These are phyloP conservation scores for Podospora fimiseda DNA, from an alignment of 495 filamentous ascomycete species.

Conservation along the genomic window DNA sequence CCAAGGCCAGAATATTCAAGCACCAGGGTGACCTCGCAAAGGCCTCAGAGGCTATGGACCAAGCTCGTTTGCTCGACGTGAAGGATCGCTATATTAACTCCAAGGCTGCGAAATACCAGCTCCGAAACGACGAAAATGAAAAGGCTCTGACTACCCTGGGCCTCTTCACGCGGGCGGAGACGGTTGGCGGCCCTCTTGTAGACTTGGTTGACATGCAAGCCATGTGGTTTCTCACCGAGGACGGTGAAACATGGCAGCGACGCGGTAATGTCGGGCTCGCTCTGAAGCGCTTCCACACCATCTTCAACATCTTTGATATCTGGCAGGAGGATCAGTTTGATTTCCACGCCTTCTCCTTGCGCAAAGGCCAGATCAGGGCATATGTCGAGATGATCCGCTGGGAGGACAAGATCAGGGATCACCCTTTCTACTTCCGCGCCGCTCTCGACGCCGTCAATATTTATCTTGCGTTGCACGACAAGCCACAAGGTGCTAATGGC, in stretches of 20 bases:
- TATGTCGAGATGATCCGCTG: conserved; percentile 95
- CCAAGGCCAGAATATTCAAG: conserved; percentile 90
- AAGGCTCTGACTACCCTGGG: conserved; percentile 82
- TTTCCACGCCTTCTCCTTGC: conserved; percentile 93
- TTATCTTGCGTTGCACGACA: conserved; percentile 75
- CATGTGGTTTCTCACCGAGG: conserved; percentile 93
- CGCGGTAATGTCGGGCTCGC: conserved; percentile 78
- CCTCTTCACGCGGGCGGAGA: conserved; percentile 84
- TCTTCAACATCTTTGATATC: conserved; percentile 88
- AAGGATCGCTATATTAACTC: conserved; percentile 97
- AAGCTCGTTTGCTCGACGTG: conserved; percentile 74
- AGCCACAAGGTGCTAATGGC: conserved; percentile 58
- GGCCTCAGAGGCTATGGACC: conserved; percentile 82
- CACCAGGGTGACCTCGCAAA: conserved; percentile 74
- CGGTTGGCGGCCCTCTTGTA: conserved; percentile 75
- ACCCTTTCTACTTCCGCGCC: conserved; percentile 88
- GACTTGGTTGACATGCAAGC: conserved; percentile 99
- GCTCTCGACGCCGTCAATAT: conserved; percentile 74
- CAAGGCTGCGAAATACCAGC: conserved; percentile 94
- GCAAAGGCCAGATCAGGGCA: conserved; percentile 90
- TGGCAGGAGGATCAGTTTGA: conserved; percentile 99
- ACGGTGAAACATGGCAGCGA: conserved; percentile 82
- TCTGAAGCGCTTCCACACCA: conserved; percentile 79
- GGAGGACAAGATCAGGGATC: conserved; percentile 85
- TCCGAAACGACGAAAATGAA: conserved; percentile 86